Evolutionary conservation across 176 grass and related monocot species (phyloP).

Genomic region (Leersia perrieri): DNA sequence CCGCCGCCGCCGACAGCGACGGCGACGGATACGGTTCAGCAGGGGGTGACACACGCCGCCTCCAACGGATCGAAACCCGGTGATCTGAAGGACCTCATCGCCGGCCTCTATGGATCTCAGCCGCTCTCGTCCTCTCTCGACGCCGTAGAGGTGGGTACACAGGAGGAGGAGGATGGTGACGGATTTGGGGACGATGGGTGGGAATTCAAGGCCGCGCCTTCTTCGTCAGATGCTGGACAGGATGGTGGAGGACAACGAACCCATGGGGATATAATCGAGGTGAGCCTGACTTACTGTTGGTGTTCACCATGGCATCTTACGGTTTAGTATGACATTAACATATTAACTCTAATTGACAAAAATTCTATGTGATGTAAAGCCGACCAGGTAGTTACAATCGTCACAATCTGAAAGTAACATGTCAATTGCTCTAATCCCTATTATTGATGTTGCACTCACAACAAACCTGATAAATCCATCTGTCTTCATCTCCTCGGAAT

Average conservation of each 20-base stretch:
- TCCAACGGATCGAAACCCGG: not conserved
- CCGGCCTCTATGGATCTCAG: conserved; percentile 47
- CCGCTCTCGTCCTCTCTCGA: not conserved
- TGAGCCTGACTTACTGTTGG: not conserved
- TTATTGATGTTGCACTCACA: not conserved
- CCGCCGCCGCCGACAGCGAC: not conserved
- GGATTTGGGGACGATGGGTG: conserved; percentile 47
- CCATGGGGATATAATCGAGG: conserved; percentile 20
- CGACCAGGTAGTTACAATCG: not conserved
- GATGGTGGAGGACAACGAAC: not conserved
- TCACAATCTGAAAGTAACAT: not conserved
- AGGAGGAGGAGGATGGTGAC: conserved; percentile 14
- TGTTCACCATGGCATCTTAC: not conserved
- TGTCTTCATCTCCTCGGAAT: not conserved
- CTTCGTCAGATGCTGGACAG: not conserved
- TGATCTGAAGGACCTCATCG: conserved; percentile 57
- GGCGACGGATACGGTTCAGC: conserved; percentile 5
- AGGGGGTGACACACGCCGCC: not conserved
- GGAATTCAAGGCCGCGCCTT: conserved; percentile 51
- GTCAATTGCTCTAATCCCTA: not conserved
- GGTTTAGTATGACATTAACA: too few species aligned
- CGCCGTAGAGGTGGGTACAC: not conserved
- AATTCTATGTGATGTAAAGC: not conserved
- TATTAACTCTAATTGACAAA: not conserved
- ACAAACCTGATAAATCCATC: not conserved